phyloP scores from a whole-genome alignment of 139 green algal species.

The Mesotaenium endlicherianum region DNA sequence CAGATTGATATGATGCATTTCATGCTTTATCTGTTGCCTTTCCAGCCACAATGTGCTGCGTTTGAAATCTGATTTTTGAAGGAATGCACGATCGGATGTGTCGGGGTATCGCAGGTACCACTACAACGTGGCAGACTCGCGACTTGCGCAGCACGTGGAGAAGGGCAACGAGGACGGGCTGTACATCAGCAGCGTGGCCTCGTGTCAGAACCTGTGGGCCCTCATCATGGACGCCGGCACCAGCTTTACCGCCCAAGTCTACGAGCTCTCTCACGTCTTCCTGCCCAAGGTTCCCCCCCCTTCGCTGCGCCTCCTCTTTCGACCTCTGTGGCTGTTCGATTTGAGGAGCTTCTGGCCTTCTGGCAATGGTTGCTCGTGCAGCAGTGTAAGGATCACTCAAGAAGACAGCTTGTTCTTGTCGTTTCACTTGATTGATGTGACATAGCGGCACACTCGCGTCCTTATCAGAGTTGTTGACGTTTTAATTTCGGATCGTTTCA shows the following conservation, averaged over 20 bases:
- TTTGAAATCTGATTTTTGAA: too few relatives aligned
- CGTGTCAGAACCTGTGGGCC: slow-evolving; percentile 94
- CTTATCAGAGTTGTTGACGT: too few relatives aligned
- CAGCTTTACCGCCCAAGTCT: slow-evolving; percentile 82
- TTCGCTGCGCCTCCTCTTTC: background rate
- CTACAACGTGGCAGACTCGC: slow-evolving; percentile 97
- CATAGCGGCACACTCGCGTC: too few relatives aligned
- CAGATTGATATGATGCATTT: too few relatives aligned
- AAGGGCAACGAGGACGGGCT: slow-evolving; percentile 98
- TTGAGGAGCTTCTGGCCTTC: background rate
- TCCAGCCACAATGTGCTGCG: too few relatives aligned
- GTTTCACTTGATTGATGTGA: too few relatives aligned
- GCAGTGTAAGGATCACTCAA: too few relatives aligned
- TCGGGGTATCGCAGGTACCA: slow-evolving; percentile 82
- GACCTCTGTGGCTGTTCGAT: too few relatives aligned
- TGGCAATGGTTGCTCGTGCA: too few relatives aligned
- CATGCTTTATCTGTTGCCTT: too few relatives aligned
- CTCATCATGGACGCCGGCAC: slow-evolving; percentile 97
- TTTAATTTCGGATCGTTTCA: too few relatives aligned
- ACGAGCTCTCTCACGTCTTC: slow-evolving; percentile 72
- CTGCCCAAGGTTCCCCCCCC: slow-evolving; percentile 79
- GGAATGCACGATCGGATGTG: background rate
- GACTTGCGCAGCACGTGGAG: slow-evolving; percentile 91
- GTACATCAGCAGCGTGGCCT: slow-evolving; percentile 92
- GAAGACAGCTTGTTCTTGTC: too few relatives aligned